Evolutionary conservation across 768 basidiomycete genomes (phyloP), one percentile per base, ranked within the genome.

Genomic region (Psilocybe subaeruginosa): DNA sequence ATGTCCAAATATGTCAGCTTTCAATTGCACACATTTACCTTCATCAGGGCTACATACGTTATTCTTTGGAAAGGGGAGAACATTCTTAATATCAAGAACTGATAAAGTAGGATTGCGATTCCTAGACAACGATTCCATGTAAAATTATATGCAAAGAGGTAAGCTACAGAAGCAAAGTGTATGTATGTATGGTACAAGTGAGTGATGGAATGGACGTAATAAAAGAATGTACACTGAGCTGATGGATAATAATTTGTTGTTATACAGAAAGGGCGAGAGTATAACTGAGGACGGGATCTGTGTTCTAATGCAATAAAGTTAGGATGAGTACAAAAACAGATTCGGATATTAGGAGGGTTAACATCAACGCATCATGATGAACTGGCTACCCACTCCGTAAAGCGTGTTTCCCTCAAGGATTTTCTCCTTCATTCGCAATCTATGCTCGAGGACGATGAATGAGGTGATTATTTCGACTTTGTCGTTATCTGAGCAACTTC

Each of bases 361-460:
- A 30, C 12, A 37, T 53, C 31, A 53, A 57, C 37, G 56, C 45
- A 49, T 37, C 41, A 62, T 58, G n/a, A 52, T 62, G 31, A 56
- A 60, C 43, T 60, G 59, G n/a, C 59, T 56, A 27, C 58, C 61
- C n/a, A 57, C 33, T 41, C 50, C 61, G 50, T 60, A 60, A 9
- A 59, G 19, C 37, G 30, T 33, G 46, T 56, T 45, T 9, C 56
- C 64, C 45, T 59, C 51, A 16, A 46, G 37, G 37, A 53, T 17
- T 51, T 64, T 65, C 49, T 69, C 66, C 30, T 65, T 62, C 64
- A 62, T 63, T 33, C 68, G 30, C 16, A 64, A 56, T 54, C 55
- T 57, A 39, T 65, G 59, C 45, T 69, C 68, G 16, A 69, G 59
- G 9, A 66, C 58, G 23, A 69, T 46, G 43, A 66, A 69, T 9